These are phyloP conservation scores for Earliella scabrosa DNA, from an alignment of 1,284 basidiomycete species.

Conservation along the genomic window DNA sequence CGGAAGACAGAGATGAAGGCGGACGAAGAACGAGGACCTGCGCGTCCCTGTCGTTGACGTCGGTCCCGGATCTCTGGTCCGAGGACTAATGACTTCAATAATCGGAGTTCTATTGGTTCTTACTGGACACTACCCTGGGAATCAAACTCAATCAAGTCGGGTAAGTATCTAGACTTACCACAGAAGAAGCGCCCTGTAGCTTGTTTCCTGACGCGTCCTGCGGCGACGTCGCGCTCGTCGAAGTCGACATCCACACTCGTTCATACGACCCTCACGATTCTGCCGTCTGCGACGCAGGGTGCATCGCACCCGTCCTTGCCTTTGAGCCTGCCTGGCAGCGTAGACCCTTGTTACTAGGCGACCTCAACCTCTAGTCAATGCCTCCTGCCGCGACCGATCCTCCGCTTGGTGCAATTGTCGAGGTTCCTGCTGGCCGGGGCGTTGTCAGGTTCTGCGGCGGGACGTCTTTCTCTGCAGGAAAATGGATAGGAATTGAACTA, in stretches of 20 bases:
- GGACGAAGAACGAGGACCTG: background rate
- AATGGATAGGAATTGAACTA: slow-evolving; percentile 96
- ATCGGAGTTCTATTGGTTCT: background rate
- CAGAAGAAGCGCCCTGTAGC: background rate
- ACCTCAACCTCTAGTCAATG: slow-evolving; percentile 17
- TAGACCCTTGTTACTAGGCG: background rate
- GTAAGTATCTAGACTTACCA: background rate
- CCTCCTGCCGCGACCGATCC: slow-evolving; percentile 31
- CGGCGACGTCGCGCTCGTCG: too few species aligned
- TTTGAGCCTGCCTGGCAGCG: background rate
- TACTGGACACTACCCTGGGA: too few species aligned
- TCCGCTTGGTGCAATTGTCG: slow-evolving; percentile 67
- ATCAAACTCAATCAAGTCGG: background rate
- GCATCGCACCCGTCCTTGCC: background rate
- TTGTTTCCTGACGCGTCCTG: background rate
- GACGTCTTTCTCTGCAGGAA: slow-evolving; percentile 86
- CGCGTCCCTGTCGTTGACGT: background rate
- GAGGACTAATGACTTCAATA: background rate
- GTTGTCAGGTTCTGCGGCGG: slow-evolving; percentile 86
- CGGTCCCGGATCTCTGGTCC: background rate
- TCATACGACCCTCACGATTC: background rate
- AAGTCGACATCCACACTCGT: background rate
- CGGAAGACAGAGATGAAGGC: background rate
- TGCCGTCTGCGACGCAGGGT: background rate
- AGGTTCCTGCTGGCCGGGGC: slow-evolving; percentile 81